Evolutionary conservation across 345 rosid species (phyloP).

Genomic region (Populus pruinosa): DNA sequence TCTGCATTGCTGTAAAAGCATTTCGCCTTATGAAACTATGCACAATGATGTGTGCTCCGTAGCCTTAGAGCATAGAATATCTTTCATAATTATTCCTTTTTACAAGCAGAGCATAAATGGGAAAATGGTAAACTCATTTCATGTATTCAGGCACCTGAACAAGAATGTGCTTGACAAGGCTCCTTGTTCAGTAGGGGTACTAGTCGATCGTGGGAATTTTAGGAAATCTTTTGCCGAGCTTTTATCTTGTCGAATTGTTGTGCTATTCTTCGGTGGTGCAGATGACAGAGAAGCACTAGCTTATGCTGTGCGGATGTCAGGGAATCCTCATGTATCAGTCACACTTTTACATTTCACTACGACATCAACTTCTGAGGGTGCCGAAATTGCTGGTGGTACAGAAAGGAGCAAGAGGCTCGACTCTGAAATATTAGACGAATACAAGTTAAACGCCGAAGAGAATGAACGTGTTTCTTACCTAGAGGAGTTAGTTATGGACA

Average conservation of each 20-base stretch:
- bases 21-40: slow-evolving; percentile 16
- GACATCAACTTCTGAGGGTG: neutral
- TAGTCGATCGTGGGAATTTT: slow-evolving; percentile 6
- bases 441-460: neutral
- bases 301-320: slow-evolving; percentile 5
- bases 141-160: slow-evolving; percentile 14
- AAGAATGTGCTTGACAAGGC: slow-evolving; percentile 20
- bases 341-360: slow-evolving; percentile 4
- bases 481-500: slow-evolving; percentile 3
- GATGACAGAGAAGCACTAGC: slow-evolving; percentile 23
- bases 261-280: slow-evolving; percentile 16
- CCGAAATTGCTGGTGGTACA: neutral
- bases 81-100: slow-evolving; percentile 19
- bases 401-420: slow-evolving; percentile 6
- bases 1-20: slow-evolving; percentile 6
- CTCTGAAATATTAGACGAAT: slow-evolving; percentile 9
- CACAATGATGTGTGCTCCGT: slow-evolving; percentile 22
- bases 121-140: neutral
- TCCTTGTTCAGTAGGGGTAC: slow-evolving; percentile 23
- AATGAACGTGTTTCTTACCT: neutral
- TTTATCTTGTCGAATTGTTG: neutral
- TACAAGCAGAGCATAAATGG: slow-evolving; percentile 2
- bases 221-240: neutral
- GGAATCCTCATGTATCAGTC: slow-evolving; percentile 7
- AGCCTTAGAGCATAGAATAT: slow-evolving; percentile 15